Conservation (phyloP, 768 basidiomycete genomes). For the Pulveroboletus sp. region DNA sequence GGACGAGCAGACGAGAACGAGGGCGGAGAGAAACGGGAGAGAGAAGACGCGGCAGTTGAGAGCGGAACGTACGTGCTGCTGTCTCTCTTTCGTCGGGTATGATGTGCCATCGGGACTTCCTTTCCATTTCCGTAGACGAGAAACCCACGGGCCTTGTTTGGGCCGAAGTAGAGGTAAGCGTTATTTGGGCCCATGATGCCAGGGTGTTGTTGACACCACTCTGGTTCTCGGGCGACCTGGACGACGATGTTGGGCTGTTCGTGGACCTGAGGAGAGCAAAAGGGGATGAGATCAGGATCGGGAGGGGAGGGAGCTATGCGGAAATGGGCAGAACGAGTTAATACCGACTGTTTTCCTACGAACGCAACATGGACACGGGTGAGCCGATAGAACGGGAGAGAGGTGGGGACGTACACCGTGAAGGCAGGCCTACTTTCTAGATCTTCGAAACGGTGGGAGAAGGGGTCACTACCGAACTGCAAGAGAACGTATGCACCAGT, state of each 20-base stretch:
- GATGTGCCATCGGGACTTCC: slow-evolving; percentile 52
- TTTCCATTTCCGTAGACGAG: slow-evolving; percentile 65
- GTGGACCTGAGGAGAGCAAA: slow-evolving; percentile 39
- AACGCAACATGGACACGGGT: background rate
- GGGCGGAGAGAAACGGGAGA: background rate
- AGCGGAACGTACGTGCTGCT: slow-evolving; percentile 50
- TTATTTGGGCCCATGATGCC: slow-evolving; percentile 77
- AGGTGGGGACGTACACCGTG: slow-evolving; percentile 47
- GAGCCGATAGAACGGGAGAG: background rate
- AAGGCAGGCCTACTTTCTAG: slow-evolving; percentile 60
- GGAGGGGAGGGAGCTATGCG: background rate
- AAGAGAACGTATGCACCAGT: slow-evolving; percentile 45
- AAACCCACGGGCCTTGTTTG: slow-evolving; percentile 54
- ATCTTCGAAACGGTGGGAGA: slow-evolving; percentile 59
- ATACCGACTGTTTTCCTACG: slow-evolving; percentile 22
- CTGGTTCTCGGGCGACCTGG: slow-evolving; percentile 56
- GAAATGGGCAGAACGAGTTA: background rate
- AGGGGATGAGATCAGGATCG: background rate
- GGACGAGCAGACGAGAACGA: too few species aligned
- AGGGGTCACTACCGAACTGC: slow-evolving; percentile 62
- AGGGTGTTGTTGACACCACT: slow-evolving; percentile 64
- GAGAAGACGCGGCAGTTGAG: background rate
- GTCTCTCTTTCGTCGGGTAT: slow-evolving; percentile 53
- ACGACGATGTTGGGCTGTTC: slow-evolving; percentile 58
- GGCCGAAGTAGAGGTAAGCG: slow-evolving; percentile 73